Base-by-base conservation (phyloP, 139 green algal genomes). In the Picochlorum sp. region DNA sequence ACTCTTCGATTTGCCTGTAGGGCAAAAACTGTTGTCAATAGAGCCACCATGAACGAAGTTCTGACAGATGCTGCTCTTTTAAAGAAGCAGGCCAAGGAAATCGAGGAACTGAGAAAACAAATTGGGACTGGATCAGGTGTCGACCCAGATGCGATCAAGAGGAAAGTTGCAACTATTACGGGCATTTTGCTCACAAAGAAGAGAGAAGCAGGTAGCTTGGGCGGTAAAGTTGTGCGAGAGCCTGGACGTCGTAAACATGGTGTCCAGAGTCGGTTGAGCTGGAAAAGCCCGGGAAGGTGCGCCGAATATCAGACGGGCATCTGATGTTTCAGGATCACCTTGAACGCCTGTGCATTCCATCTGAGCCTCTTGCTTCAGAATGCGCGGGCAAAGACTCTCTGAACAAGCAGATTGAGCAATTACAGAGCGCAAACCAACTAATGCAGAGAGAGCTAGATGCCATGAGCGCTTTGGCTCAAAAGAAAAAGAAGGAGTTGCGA, bases 11-110 rank as follows among this genome's bases (percentile, higher is more conserved):
- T 95, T 78, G 87, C 79, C 9, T 56, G 69, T 45, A 63, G 87
- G 21, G 87, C 87, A 4, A 98, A 98, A 79, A 74, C 79, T 61
- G 91, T 99, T 62, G 81, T 81, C 52, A 98, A 98, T 82, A 79
- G 82, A 62, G 84, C 84, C 2, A 62, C 79, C 4, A 76, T 92
- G 34, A 90, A 91, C 41, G 79, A 89, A 72, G 79, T 88, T 90
- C 77, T 76, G 73, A 21, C 83, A 20, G 47, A 54, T 54, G 47
- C 47, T 0, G 47, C 47, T 20, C 18, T 54, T 26, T 21, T 54
- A 9, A 95, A 96, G 75, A 78, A 91, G 2, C 92, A 98, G 72
- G 80, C 89, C 41, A 75, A 67, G 38, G 77, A 90, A 65, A 79
- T 89, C 34, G 81, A 90, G 71, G 77, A 87, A 60, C 67, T 88